Base-by-base conservation (phyloP, 768 basidiomycete genomes). In the Macrocybe gigantea region DNA sequence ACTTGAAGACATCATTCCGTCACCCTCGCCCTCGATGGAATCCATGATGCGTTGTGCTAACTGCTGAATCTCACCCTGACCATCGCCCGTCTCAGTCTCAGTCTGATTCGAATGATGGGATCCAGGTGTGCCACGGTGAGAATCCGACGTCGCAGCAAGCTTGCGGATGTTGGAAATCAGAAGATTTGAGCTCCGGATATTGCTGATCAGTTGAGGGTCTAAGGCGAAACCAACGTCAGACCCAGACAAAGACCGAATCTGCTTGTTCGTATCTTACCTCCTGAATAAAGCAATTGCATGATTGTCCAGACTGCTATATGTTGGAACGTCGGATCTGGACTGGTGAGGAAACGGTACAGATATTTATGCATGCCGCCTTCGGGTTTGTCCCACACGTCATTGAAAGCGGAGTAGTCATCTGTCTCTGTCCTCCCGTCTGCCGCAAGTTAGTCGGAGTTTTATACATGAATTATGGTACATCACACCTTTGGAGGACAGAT, bases 251-350 rank as follows among this genome's bases (percentile, higher is more conserved):
- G n/a, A 29, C 40, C 15, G 6, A 13, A 1, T 35, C 4, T 22
- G 22, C 22, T 22, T 22, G 22, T 22, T 22, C n/a, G n/a, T 12
- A 1, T 55, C 71, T 38, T 54, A 89, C 88, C 90, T 52, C 91
- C 89, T n/a, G 95, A 95, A 64, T 99, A 96, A 29, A 99, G 75
- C 14, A 99, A 70, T 62, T 99, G 96, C 22, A 97, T 94, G 55
- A 98, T 94, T 0, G 96, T 97, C 96, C 96, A 99, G 38, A 99
- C 93, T 33, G 96, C 96, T 53, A 98, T 99, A 62, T 99, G 96
- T 65, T 97, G 94, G 85, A 99, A 99, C 1, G 96, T 99, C 10
- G 91, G 86, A 60, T 99, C 96, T 5, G 88, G 73, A 60, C 90
- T 94, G 37, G 82, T 90, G 56, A 99, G 68, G 81, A 99, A 99